Evolutionary conservation across 78 protist species (phyloP).

Genomic region (Abeoforma whisleri): DNA sequence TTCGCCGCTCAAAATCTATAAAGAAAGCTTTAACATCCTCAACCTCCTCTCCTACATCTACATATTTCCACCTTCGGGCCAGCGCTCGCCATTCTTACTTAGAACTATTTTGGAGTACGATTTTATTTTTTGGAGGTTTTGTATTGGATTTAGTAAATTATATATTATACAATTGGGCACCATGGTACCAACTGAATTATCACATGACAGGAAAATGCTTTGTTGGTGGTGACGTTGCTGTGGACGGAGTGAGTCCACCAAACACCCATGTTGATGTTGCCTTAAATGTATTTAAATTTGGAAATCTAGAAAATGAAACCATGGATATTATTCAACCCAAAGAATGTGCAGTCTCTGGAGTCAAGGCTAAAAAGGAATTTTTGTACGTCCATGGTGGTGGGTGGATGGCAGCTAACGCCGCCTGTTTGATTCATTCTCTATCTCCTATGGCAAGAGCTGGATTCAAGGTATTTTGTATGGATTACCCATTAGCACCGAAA

Average conservation of each 20-base stretch:
- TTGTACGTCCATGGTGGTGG: slow-evolving; percentile 53
- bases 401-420: slow-evolving; percentile 38
- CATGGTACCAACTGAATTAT: not conserved
- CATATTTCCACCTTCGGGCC: no score
- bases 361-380: not conserved
- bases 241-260: not conserved
- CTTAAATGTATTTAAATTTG: not conserved
- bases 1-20: no score
- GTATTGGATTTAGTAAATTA: no score
- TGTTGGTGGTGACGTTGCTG: not conserved
- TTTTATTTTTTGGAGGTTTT: no score
- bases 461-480: slow-evolving; percentile 35
- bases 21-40: no score
- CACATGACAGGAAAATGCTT: not conserved
- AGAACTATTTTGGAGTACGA: no score
- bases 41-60: no score
- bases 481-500: slow-evolving; percentile 52
- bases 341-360: not conserved
- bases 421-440: slow-evolving; percentile 40
- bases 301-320: not conserved
- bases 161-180: no score
- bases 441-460: slow-evolving; percentile 46
- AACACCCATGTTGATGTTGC: not conserved
- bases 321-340: not conserved
- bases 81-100: no score